Base-by-base conservation (phyloP, 2,329 filamentous ascomycete species). In the Cyanodermella asteris region DNA sequence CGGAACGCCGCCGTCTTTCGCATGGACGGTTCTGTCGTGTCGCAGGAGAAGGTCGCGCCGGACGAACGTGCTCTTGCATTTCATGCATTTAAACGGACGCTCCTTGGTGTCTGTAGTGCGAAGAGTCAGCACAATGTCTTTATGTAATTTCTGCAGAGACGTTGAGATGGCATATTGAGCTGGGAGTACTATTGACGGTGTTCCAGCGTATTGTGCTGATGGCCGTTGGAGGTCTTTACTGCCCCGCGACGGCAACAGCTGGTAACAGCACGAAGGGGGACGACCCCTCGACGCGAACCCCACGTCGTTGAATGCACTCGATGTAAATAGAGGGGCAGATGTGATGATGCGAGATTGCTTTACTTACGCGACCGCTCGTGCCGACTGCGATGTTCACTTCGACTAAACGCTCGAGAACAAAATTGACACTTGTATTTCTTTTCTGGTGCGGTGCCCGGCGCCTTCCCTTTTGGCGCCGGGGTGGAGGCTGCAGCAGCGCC, bases 361-460 rank as follows among this genome's bases (percentile, higher is more conserved):
- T 34, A 84, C 84, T 62, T 87, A 94, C 87, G 87, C 49, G 81
- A 91, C 56, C 87, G 68, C 56, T 97, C 87, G 54, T 97, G 87
- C 53, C 87, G 67, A 55, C 81, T 93, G 41, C 87, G 70, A 53
- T 97, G 87, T 54, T 97, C 87, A 51, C 81, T 91, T 50, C 87
- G 66, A 57, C 82, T 93, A 51, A 97, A 97, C 35, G 87, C 87
- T 51, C 87, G 68, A 55, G 82, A 82, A 60, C 87, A 94, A 54
- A 91, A 94, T 61, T 91, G 81, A 59, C 87, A 97, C 53, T 94
- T 93, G 69, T 97, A 97, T 56, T 93, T 91, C 61, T 90, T 84
- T 60, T 94, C 87, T 28, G 82, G 80, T 40, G 69, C 72, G 40
- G 72, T 91, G 52, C 76, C 70, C 43, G 72, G 63, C 40, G 66